These are phyloP conservation scores for Colletotrichum incanum DNA, from an alignment of 2,329 filamentous ascomycete species.

Conservation along the genomic window DNA sequence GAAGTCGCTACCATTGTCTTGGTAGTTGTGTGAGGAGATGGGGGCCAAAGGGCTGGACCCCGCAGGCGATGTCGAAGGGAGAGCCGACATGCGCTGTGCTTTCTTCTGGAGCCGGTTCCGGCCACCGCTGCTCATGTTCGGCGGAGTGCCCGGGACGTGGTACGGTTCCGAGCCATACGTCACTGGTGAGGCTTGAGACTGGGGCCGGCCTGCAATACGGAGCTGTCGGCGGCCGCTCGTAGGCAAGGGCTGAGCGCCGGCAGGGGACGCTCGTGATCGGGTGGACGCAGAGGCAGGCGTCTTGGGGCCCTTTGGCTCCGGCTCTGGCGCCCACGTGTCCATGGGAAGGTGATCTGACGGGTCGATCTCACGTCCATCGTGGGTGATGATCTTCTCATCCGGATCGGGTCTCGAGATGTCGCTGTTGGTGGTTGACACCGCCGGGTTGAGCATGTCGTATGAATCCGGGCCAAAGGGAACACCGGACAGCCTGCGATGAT, in stretches of 20 bases:
- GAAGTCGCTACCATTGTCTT: slow-evolving; percentile 59
- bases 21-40: slow-evolving; percentile 66
- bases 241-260: slow-evolving; percentile 68
- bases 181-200: slow-evolving; percentile 59
- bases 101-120: slow-evolving; percentile 79
- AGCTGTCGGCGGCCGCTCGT: slow-evolving; percentile 66
- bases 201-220: slow-evolving; percentile 66
- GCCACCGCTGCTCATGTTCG: slow-evolving; percentile 55
- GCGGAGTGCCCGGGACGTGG: slow-evolving; percentile 51
- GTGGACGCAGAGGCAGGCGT: slow-evolving; percentile 48
- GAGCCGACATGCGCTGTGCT: slow-evolving; percentile 61
- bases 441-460: slow-evolving; percentile 81
- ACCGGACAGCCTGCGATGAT: slow-evolving; percentile 69
- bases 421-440: slow-evolving; percentile 50
- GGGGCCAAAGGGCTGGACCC: slow-evolving; percentile 67
- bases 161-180: slow-evolving; percentile 50
- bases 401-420: slow-evolving; percentile 57
- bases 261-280: slow-evolving; percentile 60
- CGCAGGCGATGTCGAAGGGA: slow-evolving; percentile 55
- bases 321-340: slow-evolving; percentile 84
- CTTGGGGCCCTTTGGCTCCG: slow-evolving; percentile 65
- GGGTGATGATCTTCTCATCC: slow-evolving; percentile 80
- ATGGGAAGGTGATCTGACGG: slow-evolving; percentile 86
- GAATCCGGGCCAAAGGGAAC: slow-evolving; percentile 83
- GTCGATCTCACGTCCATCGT: slow-evolving; percentile 84